These are phyloP conservation scores for Tulasnella sp. DNA, from an alignment of 768 basidiomycete species.

Conservation along the genomic window DNA sequence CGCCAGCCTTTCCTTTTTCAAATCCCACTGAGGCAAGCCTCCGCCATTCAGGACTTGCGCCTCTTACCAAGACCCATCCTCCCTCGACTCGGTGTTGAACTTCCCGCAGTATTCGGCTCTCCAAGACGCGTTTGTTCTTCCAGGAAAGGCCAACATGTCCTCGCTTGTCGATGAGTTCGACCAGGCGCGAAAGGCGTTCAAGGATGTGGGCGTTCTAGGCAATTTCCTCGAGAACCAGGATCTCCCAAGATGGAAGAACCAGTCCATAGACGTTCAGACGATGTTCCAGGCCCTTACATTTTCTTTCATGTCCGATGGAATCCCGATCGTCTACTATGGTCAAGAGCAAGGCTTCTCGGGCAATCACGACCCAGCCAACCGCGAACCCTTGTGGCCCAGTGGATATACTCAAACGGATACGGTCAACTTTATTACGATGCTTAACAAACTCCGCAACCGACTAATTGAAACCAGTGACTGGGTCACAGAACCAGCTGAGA, in stretches of 20 bases:
- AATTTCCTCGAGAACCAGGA: constrained; percentile 78
- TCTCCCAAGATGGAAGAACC: constrained; percentile 57
- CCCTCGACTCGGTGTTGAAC: constrained; percentile 57
- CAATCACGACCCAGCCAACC: constrained; percentile 57
- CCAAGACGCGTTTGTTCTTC: constrained; percentile 53
- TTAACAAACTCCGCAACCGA: constrained; percentile 58
- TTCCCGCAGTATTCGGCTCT: constrained; percentile 58
- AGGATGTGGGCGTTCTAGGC: constrained; percentile 38
- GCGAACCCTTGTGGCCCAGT: constrained; percentile 65
- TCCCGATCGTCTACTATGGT: constrained; percentile 72
- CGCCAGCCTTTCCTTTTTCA: not conserved
- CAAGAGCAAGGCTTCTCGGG: constrained; percentile 65
- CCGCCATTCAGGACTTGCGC: constrained; percentile 36
- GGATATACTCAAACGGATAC: constrained; percentile 45
- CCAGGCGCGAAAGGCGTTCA: constrained; percentile 35
- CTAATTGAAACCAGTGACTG: constrained; percentile 42
- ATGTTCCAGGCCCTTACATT: constrained; percentile 62
- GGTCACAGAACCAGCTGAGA: constrained; percentile 38
- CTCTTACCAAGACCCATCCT: constrained; percentile 46
- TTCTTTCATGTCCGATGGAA: constrained; percentile 69
- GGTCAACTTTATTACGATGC: constrained; percentile 44
- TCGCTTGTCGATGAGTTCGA: constrained; percentile 40
- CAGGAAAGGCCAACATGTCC: constrained; percentile 53
- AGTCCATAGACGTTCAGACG: constrained; percentile 59
- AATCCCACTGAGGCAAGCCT: not conserved